Evolutionary conservation across 2,329 filamentous ascomycete genomes (phyloP), one percentile per base, ranked within the genome.

Genomic region (Colletotrichum cordylinicola): DNA sequence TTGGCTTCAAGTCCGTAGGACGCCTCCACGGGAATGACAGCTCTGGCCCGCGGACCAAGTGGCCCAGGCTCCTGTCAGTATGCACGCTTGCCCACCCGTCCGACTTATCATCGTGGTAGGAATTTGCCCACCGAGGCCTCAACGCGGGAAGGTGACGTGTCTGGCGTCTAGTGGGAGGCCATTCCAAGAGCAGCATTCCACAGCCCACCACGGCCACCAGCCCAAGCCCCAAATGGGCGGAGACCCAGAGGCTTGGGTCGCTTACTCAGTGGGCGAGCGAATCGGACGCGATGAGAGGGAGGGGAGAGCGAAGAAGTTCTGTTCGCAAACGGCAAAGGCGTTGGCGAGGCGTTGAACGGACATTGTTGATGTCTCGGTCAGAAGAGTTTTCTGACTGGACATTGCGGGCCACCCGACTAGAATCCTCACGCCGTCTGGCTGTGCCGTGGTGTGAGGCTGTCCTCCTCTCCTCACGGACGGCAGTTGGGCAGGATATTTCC

Each of bases 311-410:
- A 67, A 43, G 43, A 35, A 58, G 35, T 75, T 7, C 18, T 72
- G 73, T 21, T 74, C 64, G 70, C 58, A 76, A 69, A 69, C 74
- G 65, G 70, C 27, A 69, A 69, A 37, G 70, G 64, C 65, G 74
- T 61, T 39, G 58, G 31, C 43, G 65, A 29, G 74, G 74, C 74
- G 65, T 68, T 69, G 29, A 35, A 18, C 55, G 21, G 58, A 66
- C 74, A 52, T 64, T 74, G 70, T 69, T 69, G 58, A 76, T 76
- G 74, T 76, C 70, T 76, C 58, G 62, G 70, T 68, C 43, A 48
- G n/a, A 48, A 66, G 35, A 69, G 37, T 60, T 67, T 65, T 67
- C n/a, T n/a, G n/a, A 18, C 67, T 8, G 27, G 70, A 69, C 43
- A 65, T 68, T 76, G 43, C 56, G n/a, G 29, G 27, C 65, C 60